Base-by-base conservation (phyloP, 257 asterid species). In the Orobanche coerulescens region DNA sequence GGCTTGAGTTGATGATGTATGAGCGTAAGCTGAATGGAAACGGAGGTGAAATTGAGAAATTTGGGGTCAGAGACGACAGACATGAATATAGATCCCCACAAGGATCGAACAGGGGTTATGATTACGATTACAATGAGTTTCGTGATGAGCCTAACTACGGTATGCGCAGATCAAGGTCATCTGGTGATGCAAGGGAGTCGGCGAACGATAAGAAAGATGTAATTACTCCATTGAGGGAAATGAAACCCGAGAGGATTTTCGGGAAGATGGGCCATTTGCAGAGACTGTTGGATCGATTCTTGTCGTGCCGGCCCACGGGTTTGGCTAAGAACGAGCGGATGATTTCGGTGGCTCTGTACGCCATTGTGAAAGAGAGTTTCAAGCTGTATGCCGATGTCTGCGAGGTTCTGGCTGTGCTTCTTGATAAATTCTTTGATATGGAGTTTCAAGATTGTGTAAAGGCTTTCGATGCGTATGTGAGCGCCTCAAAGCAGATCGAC, bases 231-330 rank as follows among this genome's bases (percentile, higher is more conserved):
- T 60, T 87, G 80, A 72, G 85, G 69, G 94, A 87, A 10, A 87
- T 87, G 94, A 67, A 70, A 14, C 78, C 84, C 0, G 94, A 81
- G 73, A 75, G 82, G 75, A 64, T 87, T 51, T 73, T 87, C 1
- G 91, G 85, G 56, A 87, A 84, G 85, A 84, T 87, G 95, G 75
- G 82, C 20, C 95, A 82, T 76, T 65, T 87, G 70, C 95, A 87
- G 84, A 79, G 91, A 80, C 77, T 84, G 50, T 65, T 87, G 76
- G 94, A 84, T 63, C 81, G 91, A 34, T 77, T 87, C 58, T 75
- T 84, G 79, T 79, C 91, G 0, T 80, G 87, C 71, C 77, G 90
- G 8, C 94, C 95, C 6, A 80, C 87, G 0, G 94, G 94, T 14
- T 40, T 82, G 69, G 91, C 94, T 1, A 87, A 87, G 76, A 80